Percentiles rank a stretch among this genome's conserved stretches.
Evolutionary conservation across 202 grass and related monocot species (phyloP).

Genomic region (Hordeum pubiflorum): DNA sequence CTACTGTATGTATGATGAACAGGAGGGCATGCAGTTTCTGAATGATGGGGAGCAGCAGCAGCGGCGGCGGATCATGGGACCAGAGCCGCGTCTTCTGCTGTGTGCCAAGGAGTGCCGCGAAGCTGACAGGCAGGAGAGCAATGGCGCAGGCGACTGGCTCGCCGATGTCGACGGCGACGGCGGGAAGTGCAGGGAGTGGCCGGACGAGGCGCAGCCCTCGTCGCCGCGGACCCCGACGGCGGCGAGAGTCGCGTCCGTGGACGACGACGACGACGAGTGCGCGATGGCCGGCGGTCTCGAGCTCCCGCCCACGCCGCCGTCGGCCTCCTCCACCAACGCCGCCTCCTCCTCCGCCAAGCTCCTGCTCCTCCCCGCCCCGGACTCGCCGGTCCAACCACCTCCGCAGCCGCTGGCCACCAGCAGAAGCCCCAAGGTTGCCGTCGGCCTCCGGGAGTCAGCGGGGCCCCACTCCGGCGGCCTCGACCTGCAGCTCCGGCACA

Average conservation of each 20-base stretch:
- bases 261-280: conserved; percentile 9
- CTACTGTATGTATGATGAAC: background rate
- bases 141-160: background rate
- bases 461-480: background rate
- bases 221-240: background rate
- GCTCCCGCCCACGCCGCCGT: conserved; percentile 22
- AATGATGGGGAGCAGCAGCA: conserved; percentile 30
- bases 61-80: conserved; percentile 12
- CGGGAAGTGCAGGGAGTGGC: conserved; percentile 50
- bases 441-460: background rate
- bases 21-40: conserved; percentile 52
- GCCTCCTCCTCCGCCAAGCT: conserved; percentile 31
- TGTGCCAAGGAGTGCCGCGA: conserved; percentile 3
- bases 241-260: background rate
- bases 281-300: background rate
- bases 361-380: conserved; percentile 31
- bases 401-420: background rate
- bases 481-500: background rate
- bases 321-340: conserved; percentile 39
- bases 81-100: background rate
- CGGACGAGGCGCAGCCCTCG: background rate
- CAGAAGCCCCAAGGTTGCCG: background rate
- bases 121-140: conserved; percentile 21
- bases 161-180: background rate
- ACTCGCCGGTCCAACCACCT: conserved; percentile 23